Evolutionary conservation across 441 rosid species (phyloP), one percentile per base, ranked within the genome.

Genomic region (Omphalea diandra): DNA sequence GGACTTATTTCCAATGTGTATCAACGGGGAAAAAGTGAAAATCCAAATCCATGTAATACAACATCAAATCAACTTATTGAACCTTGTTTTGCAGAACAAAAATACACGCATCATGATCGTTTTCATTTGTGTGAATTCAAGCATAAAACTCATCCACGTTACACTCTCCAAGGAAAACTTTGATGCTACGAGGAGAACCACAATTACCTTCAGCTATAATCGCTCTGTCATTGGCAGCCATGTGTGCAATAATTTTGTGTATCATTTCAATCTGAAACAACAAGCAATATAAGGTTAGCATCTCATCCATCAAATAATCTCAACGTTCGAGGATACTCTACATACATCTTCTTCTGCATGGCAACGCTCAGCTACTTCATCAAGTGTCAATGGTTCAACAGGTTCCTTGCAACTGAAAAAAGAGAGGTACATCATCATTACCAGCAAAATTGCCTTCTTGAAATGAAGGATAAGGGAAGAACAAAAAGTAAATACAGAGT

Each of bases 191-290:
- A 0, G 98, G 99, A 36, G 99, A 94, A 68, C 98, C 98, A 56
- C 99, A 94, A 79, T 78, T 83, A 68, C 97, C 99, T 84, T 94
- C 98, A 5, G 94, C 99, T 66, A 95, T 85, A 36, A 92, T 67
- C 63, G 93, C 97, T 88, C 99, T 86, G 73, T 88, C 97, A 18
- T 95, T 95, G 50, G 97, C 98, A 63, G 97, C 96, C 96, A 95
- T 95, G 79, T 95, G 99, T 2, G 90, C 87, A 22, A 95, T 76
- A 57, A 94, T 94, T 82, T 94, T 94, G 88, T 90, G 86, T 59
- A 95, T 90, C 96, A 95, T 95, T 81, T 95, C 99, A 24, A 90
- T 88, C 99, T 92, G 90, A 80, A 76, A 32, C 8, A 68, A 72
- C 40, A 22, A 77, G 44, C 49, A 17, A 68, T 15, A 52, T 32